Conservation (phyloP, 164 flowering plant genomes). For the Vitis amurensis region DNA sequence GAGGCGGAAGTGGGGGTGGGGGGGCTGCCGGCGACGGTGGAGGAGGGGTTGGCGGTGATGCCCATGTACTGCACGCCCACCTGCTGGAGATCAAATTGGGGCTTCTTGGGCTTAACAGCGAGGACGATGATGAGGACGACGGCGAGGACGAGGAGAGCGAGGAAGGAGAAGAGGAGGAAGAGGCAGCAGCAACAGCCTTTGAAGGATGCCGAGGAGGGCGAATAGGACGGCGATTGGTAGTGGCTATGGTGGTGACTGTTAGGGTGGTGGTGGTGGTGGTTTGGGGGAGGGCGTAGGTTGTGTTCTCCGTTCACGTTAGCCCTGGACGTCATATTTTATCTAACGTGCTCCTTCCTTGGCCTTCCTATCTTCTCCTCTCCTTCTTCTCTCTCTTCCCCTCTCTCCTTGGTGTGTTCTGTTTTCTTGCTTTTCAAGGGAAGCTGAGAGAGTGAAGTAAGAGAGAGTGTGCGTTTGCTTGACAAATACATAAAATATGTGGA, state of each 20-base stretch:
- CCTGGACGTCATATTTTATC: conserved; percentile 14
- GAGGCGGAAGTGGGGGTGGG: conserved; percentile 41
- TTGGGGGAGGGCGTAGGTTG: conserved; percentile 3
- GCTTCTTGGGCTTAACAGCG: conserved; percentile 90
- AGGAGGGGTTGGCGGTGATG: conserved; percentile 37
- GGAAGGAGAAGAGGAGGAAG: conserved; percentile 81
- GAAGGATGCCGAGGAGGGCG: conserved; percentile 70
- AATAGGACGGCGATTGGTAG: conserved; percentile 38
- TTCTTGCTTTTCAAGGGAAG: conserved; percentile 3
- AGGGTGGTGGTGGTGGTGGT: not conserved
- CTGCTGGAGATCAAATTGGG: conserved; percentile 86
- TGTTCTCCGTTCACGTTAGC: conserved; percentile 26
- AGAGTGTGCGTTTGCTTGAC: conserved; percentile 4
- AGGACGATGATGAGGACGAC: conserved; percentile 68
- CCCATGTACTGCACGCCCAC: conserved; percentile 89
- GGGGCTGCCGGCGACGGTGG: conserved; percentile 6
- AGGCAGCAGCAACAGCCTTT: conserved; percentile 97
- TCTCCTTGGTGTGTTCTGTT: not conserved
- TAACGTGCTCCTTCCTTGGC: not conserved
- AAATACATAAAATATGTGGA: not conserved
- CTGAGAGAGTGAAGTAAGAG: not conserved
- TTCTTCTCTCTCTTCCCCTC: not conserved
- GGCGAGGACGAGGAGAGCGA: conserved; percentile 70
- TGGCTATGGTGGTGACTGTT: conserved; percentile 26
- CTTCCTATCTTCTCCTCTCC: not conserved